These are phyloP conservation scores for Ustanciosporium gigantosporum DNA, from an alignment of 1,284 basidiomycete genomes.

Conservation along the genomic window DNA sequence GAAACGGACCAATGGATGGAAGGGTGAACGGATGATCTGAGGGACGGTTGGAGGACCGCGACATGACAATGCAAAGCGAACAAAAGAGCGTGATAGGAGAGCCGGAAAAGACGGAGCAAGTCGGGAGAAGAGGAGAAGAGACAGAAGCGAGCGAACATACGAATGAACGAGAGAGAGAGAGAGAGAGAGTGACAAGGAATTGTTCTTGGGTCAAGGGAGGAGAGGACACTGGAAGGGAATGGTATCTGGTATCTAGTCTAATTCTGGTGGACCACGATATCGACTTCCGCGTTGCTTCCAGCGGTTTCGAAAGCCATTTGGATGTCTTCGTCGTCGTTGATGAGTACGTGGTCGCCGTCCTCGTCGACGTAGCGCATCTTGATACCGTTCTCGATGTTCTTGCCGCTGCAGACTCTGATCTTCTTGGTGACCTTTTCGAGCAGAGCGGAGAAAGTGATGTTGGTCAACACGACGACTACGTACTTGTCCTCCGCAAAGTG, in stretches of 20 bases:
- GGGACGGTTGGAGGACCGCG: too few species aligned
- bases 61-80: too few species aligned
- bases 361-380: constrained; percentile 54
- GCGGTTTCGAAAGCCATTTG: constrained; percentile 54
- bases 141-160: too few species aligned
- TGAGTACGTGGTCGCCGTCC: constrained; percentile 56
- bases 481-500: constrained; percentile 87
- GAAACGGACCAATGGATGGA: too few species aligned
- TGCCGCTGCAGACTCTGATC: constrained; percentile 69
- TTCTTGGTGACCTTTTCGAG: constrained; percentile 89
- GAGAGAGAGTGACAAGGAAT: too few species aligned
- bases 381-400: constrained; percentile 12
- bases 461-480: constrained; percentile 80
- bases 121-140: background rate
- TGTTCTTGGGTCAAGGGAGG: too few species aligned
- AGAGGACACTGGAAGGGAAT: too few species aligned
- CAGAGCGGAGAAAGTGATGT: constrained; percentile 77
- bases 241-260: too few species aligned
- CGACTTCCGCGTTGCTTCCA: constrained; percentile 23
- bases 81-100: too few species aligned
- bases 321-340: constrained; percentile 57
- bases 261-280: constrained; percentile 39
- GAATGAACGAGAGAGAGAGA: too few species aligned
- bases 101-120: background rate
- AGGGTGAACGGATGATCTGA: too few species aligned